Base-by-base conservation (phyloP, 192 early-diverging fungal species). In the Coemansia sp. region DNA sequence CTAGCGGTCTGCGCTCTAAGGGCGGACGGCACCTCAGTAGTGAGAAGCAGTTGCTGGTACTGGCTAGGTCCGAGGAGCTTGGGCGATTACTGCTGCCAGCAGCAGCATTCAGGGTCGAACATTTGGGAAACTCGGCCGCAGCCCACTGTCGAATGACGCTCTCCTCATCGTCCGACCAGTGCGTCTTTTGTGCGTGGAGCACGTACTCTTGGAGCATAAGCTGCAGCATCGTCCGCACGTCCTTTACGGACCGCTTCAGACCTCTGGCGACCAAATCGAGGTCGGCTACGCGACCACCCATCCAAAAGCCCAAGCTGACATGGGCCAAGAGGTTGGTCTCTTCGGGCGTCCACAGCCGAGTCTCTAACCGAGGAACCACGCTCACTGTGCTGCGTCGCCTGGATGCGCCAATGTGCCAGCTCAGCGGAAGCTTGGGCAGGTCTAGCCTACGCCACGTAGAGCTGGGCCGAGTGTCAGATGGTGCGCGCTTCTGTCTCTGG, bases 151-250 rank as follows among this genome's bases (percentile, higher is more conserved):
- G 16, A 6, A 81, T 65, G 39, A 77, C 20, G 36, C 20, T 22
- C 22, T 58, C 68, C 16, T 74, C 40, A 1, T 67, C 47, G 52
- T 13, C 65, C 15, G 68, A 20, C 80, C 80, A 81, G 41, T 74
- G 60, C 5, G 41, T 36, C 62, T 68, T 71, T 33, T 71, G 70
- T 29, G 65, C 80, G 20, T 62, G 62, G 43, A 76, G 68, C 41
- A 49, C 55, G 41, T 74, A 64, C 41, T 81, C 80, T 24, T 76
- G 69, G 12, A 81, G 74, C 80, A 81, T 76, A 11, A 73, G 68
- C 64, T 69, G 74, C 22, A 81, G 71, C 74, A 73, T 77, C 11
- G 62, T 50, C 31, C 53, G 44, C 27, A 74, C 62, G 27, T 81
- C 80, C 38, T 64, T 65, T 0, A 27, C 53, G 13, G 69, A 43